Conservation (phyloP, 257 asterid species). For the Leptodermis oblonga region DNA sequence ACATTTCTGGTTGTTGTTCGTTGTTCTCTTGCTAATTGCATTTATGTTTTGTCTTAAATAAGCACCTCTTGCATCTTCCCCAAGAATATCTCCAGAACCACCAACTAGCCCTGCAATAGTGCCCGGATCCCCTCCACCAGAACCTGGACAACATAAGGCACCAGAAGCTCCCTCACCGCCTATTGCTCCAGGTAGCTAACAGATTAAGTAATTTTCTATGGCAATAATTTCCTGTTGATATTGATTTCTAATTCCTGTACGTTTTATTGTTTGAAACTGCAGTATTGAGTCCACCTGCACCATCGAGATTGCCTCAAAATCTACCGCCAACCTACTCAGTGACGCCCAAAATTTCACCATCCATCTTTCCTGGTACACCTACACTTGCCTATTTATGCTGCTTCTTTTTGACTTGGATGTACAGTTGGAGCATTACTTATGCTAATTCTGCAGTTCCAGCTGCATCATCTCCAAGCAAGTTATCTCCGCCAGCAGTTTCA, state of each 20-base stretch:
- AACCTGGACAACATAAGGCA: conserved; percentile 37
- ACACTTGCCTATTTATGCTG: not conserved
- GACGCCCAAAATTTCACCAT: conserved; percentile 22
- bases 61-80: conserved; percentile 40
- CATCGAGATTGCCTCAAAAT: conserved; percentile 16
- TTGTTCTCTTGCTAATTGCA: conserved; percentile 13
- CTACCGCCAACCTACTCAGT: conserved; percentile 14
- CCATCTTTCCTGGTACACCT: conserved; percentile 25
- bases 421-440: not conserved
- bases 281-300: conserved; percentile 21
- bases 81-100: conserved; percentile 40
- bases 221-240: not conserved
- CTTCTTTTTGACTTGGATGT: not conserved
- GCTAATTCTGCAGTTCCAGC: conserved; percentile 22
- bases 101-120: conserved; percentile 31
- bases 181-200: conserved; percentile 45
- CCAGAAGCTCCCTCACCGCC: conserved; percentile 34
- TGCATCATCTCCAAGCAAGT: conserved; percentile 39
- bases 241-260: not conserved
- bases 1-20: conserved; percentile 26
- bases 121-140: conserved; percentile 40
- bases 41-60: conserved; percentile 19
- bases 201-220: not conserved
- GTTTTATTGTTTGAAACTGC: not conserved
- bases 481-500: conserved; percentile 30